These are phyloP conservation scores for Benincasa hispida DNA, from an alignment of 306 rosid species.

Conservation along the genomic window DNA sequence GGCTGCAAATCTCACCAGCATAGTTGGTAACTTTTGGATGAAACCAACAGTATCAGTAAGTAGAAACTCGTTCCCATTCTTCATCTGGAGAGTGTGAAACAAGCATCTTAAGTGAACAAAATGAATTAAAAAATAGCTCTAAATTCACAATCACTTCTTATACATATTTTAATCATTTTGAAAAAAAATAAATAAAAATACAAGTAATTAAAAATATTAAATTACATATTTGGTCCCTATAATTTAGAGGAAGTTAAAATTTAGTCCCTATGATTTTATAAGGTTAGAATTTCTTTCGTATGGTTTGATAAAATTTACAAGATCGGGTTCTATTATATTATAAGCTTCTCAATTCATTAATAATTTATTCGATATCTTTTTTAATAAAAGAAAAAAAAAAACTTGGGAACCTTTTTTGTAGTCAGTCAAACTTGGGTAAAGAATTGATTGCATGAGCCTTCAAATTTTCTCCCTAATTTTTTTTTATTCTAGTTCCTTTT, in stretches of 20 bases:
- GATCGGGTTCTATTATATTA: neutral
- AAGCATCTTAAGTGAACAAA: constrained; percentile 4
- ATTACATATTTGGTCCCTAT: no score
- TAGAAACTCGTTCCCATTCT: constrained; percentile 91
- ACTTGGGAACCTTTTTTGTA: neutral
- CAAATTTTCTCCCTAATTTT: no score
- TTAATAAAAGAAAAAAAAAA: no score
- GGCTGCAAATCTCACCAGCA: constrained; percentile 45
- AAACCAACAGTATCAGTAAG: constrained; percentile 95
- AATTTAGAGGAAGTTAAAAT: no score
- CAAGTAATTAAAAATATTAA: neutral
- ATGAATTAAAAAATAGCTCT: neutral
- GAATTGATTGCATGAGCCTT: no score
- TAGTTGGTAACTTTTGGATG: constrained; percentile 94
- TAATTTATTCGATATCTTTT: neutral
- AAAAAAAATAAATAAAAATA: neutral
- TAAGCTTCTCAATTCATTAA: neutral
- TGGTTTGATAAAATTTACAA: neutral
- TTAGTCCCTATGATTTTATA: no score
- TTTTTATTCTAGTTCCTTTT: neutral
- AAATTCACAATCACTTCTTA: neutral
- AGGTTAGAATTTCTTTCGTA: no score
- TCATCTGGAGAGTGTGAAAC: constrained; percentile 42
- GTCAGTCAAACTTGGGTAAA: no score
- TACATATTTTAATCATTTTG: neutral